These are phyloP conservation scores for Magnusiomyces tetraspermus DNA, from an alignment of 1,139 yeast genomes.

Conservation along the genomic window DNA sequence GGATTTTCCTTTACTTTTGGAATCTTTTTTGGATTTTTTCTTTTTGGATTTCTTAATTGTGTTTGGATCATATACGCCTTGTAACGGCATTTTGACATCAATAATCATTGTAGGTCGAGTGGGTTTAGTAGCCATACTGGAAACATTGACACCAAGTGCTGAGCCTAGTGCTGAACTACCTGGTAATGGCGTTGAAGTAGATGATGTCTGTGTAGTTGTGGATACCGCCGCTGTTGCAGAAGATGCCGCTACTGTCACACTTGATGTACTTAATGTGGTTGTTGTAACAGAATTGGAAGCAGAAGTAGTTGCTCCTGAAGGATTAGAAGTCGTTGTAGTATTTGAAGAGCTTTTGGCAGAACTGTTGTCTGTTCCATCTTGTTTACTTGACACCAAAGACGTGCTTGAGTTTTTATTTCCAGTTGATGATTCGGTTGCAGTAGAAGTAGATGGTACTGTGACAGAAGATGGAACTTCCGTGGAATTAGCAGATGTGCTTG, in stretches of 20 bases:
- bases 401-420: no score
- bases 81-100: slow-evolving; percentile 11
- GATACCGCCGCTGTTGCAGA: slow-evolving; percentile 4
- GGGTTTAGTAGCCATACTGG: slow-evolving; percentile 3
- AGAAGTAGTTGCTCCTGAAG: slow-evolving; percentile 5
- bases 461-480: no score
- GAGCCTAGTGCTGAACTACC: slow-evolving; percentile 8
- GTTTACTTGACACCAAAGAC: no score
- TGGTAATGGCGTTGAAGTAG: slow-evolving; percentile 4
- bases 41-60: slow-evolving; percentile 1
- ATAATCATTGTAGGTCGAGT: slow-evolving; percentile 7
- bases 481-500: no score
- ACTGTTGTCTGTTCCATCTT: no score
- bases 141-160: slow-evolving; percentile 10
- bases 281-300: slow-evolving; percentile 11
- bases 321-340: no score
- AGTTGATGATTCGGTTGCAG: no score
- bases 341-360: no score
- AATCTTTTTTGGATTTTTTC: slow-evolving; percentile 1
- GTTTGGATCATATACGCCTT: slow-evolving; percentile 8
- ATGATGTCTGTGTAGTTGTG: background rate
- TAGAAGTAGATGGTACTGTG: no score
- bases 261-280: no score
- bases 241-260: no score
- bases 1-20: slow-evolving; percentile 2